Conservation (phyloP, 352 stramenopile species). For the Pilasporangium apinafurcum region DNA sequence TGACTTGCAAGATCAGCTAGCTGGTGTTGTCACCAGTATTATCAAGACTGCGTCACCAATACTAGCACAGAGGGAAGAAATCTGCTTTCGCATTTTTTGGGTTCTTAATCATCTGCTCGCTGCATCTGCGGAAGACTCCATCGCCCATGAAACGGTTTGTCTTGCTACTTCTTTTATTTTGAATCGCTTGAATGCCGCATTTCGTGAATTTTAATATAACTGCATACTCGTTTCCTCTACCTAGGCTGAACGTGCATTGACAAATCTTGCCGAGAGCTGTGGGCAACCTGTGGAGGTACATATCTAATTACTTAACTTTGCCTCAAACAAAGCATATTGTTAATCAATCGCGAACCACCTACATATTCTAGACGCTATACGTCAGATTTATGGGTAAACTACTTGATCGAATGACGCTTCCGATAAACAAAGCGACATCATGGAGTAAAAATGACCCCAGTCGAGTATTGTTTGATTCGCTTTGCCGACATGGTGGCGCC, state of each 20-base stretch:
- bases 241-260: constrained; percentile 32
- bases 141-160: constrained; percentile 46
- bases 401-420: constrained; percentile 43
- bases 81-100: constrained; percentile 75
- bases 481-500: constrained; percentile 55
- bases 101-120: constrained; percentile 72
- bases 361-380: constrained; percentile 56
- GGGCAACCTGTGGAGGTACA: constrained; percentile 35
- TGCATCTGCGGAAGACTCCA: constrained; percentile 33
- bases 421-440: constrained; percentile 15
- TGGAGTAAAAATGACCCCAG: constrained; percentile 64
- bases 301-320: no score
- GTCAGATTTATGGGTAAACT: constrained; percentile 41
- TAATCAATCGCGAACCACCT: no score
- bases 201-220: not conserved
- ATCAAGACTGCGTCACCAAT: constrained; percentile 41
- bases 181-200: constrained; percentile 1
- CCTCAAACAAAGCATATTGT: no score
- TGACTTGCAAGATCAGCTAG: constrained; percentile 67
- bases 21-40: constrained; percentile 51
- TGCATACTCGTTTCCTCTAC: not conserved
- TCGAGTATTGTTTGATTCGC: constrained; percentile 70
- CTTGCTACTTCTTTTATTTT: not conserved
- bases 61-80: constrained; percentile 32
- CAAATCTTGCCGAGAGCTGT: constrained; percentile 21